These are phyloP conservation scores for Jackrogersella minutella DNA, from an alignment of 495 filamentous ascomycete genomes.

Conservation along the genomic window DNA sequence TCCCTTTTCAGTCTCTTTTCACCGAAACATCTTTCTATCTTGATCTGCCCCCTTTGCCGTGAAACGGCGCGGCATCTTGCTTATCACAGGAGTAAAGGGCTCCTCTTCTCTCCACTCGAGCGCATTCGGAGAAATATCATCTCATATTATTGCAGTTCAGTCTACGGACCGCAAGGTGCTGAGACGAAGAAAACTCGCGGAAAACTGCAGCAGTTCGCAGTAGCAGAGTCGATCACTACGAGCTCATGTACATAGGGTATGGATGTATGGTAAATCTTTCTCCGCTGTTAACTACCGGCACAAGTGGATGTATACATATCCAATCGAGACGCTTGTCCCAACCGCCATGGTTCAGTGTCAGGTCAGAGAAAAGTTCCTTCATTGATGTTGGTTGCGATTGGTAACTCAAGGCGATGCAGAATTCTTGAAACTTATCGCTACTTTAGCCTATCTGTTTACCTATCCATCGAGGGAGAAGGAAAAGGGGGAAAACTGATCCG, in stretches of 20 bases:
- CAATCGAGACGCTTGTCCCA: slow-evolving; percentile 17
- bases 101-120: slow-evolving; percentile 23
- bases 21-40: slow-evolving; percentile 19
- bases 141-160: slow-evolving; percentile 26
- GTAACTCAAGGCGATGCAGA: slow-evolving; percentile 13
- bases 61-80: slow-evolving; percentile 23
- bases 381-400: slow-evolving; percentile 26
- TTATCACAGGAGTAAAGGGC: slow-evolving; percentile 27
- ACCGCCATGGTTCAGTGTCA: slow-evolving; percentile 11
- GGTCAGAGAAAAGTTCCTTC: slow-evolving; percentile 1
- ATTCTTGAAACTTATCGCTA: slow-evolving; percentile 24
- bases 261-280: too few relatives aligned
- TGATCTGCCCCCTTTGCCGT: slow-evolving; percentile 29
- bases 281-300: slow-evolving; percentile 16
- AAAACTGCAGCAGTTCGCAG: slow-evolving; percentile 23
- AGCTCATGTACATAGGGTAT: slow-evolving; percentile 22
- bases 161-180: slow-evolving; percentile 8
- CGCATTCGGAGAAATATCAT: slow-evolving; percentile 38
- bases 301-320: slow-evolving; percentile 12
- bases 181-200: slow-evolving; percentile 13
- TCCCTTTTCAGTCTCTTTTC: slow-evolving; percentile 24
- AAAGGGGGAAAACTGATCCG: slow-evolving; percentile 10
- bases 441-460: slow-evolving; percentile 1
- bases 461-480: slow-evolving; percentile 7
- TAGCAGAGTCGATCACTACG: slow-evolving; percentile 9